Conservation (phyloP, 2,329 filamentous ascomycete genomes). For the Stemphylium beticola region DNA sequence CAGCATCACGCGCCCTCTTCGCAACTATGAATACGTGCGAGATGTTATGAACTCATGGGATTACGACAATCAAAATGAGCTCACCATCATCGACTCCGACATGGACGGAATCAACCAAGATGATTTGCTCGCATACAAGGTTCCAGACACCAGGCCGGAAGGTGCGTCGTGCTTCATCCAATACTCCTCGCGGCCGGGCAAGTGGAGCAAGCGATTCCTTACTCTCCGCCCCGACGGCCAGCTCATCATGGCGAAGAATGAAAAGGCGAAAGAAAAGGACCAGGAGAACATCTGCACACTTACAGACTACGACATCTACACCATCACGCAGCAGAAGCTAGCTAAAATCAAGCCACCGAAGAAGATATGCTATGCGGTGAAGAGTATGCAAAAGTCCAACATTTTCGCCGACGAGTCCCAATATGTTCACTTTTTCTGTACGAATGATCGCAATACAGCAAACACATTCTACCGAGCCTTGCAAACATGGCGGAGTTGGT, state of each 20-base stretch:
- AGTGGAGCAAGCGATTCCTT: conserved; percentile 87
- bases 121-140: conserved; percentile 70
- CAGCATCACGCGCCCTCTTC: conserved; percentile 80
- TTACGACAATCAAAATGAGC: conserved; percentile 74
- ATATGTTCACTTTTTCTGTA: conserved; percentile 91
- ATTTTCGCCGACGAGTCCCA: conserved; percentile 84
- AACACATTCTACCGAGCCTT: conserved; percentile 73
- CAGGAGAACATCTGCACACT: conserved; percentile 77
- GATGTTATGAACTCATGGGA: conserved; percentile 96
- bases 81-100: conserved; percentile 70
- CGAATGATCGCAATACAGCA: conserved; percentile 72
- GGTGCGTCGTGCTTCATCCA: conserved; percentile 76
- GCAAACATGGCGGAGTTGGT: conserved; percentile 90
- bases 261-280: conserved; percentile 65
- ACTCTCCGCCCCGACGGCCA: conserved; percentile 78
- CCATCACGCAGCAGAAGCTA: conserved; percentile 70
- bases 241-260: conserved; percentile 72
- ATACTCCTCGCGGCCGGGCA: conserved; percentile 80
- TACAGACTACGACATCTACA: conserved; percentile 92
- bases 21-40: conserved; percentile 83
- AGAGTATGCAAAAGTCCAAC: conserved; percentile 86
- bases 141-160: conserved; percentile 67
- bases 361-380: conserved; percentile 83
- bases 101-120: conserved; percentile 58
- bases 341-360: conserved; percentile 83